Base-by-base conservation (phyloP, 1,139 yeast species). In the Sugiyamaella neomexicana region DNA sequence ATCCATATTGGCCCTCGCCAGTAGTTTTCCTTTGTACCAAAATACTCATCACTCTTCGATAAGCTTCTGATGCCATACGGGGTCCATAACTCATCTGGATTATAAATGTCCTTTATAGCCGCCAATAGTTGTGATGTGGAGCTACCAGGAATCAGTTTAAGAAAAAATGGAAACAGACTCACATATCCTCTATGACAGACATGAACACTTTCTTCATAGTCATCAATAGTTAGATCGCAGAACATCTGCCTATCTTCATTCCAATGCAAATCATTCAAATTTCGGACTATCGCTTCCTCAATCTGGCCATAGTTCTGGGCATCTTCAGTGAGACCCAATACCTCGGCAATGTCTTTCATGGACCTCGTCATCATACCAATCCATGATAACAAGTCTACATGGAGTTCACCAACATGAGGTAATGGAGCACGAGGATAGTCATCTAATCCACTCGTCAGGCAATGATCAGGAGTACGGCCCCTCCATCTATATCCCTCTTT, bases 1-100 rank as follows among this genome's bases (percentile, higher is more conserved):
- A 90, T 76, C 99, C 99, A 95, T 42, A 93, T 78, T 16, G 96
- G 91, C 0, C 97, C 95, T 58, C 96, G 80, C 99, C 99, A 93
- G 73, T 93, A 93, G 69, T 93, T 85, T 65, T 95, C 99, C 8
- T 80, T 93, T 0, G 85, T 81, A 57, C 86, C 87, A 70, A 86
- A 93, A 57, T 68, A 73, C 31, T 74, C 74, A 64, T 88, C 93
- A 7, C 78, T 67, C 63, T 82, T 83, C 0, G 97, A 88, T 39
- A 93, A 75, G 1, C 96, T 87, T 61, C 97, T 77, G 46, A 95
- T 75, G 12, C 99, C 99, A 63, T 69, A 89, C 0, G 79, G 79
- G 1, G 91, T 75, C 89, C 95, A 91, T 54, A 95, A 71, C 63
- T 85, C 83, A 10, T 82, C 80, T 1, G 91, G 88, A 64, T 90